phyloP scores from a whole-genome alignment of 306 rosid species.

The Spatholobus suberectus region DNA sequence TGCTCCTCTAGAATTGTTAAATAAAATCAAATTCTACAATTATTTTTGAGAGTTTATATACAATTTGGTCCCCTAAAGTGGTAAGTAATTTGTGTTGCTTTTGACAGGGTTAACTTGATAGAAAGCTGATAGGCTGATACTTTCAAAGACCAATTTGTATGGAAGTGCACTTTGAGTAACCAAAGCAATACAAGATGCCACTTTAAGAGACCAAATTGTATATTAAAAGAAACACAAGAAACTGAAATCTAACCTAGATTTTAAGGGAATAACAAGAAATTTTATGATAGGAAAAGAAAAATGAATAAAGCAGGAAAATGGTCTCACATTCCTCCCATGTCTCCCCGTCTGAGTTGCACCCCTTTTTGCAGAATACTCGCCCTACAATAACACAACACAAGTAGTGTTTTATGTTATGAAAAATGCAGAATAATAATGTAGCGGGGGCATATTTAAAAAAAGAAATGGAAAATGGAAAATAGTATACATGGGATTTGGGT shows the following conservation, averaged over 20 bases:
- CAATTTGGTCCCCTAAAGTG: background rate
- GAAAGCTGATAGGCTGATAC: too few species aligned
- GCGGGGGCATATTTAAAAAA: too few species aligned
- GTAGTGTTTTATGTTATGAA: too few species aligned
- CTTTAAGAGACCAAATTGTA: background rate
- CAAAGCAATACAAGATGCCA: background rate
- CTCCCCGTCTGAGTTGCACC: constrained; percentile 77
- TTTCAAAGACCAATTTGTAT: background rate
- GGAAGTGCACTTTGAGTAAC: background rate
- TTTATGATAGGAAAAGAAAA: background rate
- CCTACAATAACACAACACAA: constrained; percentile 63
- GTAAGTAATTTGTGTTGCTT: too few species aligned
- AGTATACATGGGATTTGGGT: constrained; percentile 85
- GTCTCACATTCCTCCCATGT: constrained; percentile 87
- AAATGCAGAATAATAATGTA: too few species aligned
- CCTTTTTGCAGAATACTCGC: constrained; percentile 97
- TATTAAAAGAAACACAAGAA: constrained; percentile 24
- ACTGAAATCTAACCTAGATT: background rate
- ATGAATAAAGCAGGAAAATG: background rate
- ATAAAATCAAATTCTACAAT: background rate
- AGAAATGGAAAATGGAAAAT: too few species aligned
- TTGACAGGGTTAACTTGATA: too few species aligned
- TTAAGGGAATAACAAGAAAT: background rate
- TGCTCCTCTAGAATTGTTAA: background rate
- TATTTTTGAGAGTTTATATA: background rate